Evolutionary conservation across 805 yeast genomes (phyloP), one percentile per base, ranked within the genome.

Genomic region (Starmera pachycereana): DNA sequence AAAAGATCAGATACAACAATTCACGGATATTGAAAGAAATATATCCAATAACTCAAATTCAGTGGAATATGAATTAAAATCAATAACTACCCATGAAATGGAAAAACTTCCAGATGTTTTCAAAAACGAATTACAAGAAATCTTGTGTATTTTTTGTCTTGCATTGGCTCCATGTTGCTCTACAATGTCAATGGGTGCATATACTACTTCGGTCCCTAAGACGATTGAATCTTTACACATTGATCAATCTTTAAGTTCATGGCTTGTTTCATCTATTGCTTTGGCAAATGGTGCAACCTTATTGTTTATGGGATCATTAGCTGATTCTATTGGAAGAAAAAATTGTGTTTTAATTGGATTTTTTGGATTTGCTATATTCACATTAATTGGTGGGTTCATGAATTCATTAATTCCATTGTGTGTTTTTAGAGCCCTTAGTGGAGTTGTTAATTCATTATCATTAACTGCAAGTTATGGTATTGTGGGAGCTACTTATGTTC

Each of bases 381-480:
- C 65, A 5, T 47, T 69, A 12, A 57, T 60, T 36, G 59, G 56
- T 16, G 68, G 68, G 1, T 63, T 63, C 38, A 58, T 62, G 65
- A 36, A 59, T n/a, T 48, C 57, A 27, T 68, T 53, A 43, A 52
- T 66, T 14, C 49, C 57, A 2, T 51, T 70, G 13, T 65, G 65
- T 44, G 45, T 71, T n/a, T 57, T 65, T 22, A 48, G 76, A 41
- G 74, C 65, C 6, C 44, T 70, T 12, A 70, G 64, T 45, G 76
- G 76, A 12, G 60, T 66, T 3, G 52, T 57, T 31, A 61, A 65
- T 13, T 66, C 72, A 2, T 66, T 71, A 35, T 61, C 65, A 3
- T 65, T 69, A 2, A 74, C 76, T 5, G 66, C 74, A 6, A 63
- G 70, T 29, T 72, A 71, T 7, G 76, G 74, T 2, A 57, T 69